Evolutionary conservation across 73 alveolate genomes (phyloP).

Genomic region (Urostyla sp.): DNA sequence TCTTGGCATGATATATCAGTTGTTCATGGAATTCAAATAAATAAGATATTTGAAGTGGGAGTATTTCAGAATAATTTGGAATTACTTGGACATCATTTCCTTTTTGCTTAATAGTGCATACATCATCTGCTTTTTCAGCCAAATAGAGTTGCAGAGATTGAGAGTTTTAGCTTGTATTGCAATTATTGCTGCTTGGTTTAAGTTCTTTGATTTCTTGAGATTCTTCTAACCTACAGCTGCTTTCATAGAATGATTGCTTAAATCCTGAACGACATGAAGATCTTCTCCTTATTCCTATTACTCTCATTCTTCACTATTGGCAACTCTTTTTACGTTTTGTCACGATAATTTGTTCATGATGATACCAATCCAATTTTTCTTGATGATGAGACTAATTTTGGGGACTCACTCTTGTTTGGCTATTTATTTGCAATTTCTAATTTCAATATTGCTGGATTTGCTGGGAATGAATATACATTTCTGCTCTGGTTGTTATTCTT

Average conservation of each 20-base stretch:
- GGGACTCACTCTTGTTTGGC: conserved; percentile 38
- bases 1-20: too few relatives aligned
- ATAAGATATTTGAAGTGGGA: neutral
- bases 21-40: conserved; percentile 28
- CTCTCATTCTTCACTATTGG: conserved; percentile 64
- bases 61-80: conserved; percentile 61
- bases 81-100: conserved; percentile 48
- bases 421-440: conserved; percentile 56
- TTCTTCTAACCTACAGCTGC: conserved; percentile 60
- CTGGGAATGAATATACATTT: conserved; percentile 19
- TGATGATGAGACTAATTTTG: conserved; percentile 28
- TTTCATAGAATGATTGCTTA: conserved; percentile 67
- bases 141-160: neutral
- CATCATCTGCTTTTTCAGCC: conserved; percentile 5
- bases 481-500: conserved; percentile 44
- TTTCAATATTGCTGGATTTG: conserved; percentile 40
- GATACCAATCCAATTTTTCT: too few relatives aligned
- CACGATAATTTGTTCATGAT: too few relatives aligned
- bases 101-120: conserved; percentile 26
- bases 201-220: conserved; percentile 44
- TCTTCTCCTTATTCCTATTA: conserved; percentile 27
- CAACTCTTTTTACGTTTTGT: too few relatives aligned
- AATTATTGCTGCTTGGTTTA: conserved; percentile 53
- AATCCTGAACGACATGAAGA: conserved; percentile 45
- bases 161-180: conserved; percentile 53